phyloP scores from a whole-genome alignment of 441 rosid species.

The Erodium chrysanthum region DNA sequence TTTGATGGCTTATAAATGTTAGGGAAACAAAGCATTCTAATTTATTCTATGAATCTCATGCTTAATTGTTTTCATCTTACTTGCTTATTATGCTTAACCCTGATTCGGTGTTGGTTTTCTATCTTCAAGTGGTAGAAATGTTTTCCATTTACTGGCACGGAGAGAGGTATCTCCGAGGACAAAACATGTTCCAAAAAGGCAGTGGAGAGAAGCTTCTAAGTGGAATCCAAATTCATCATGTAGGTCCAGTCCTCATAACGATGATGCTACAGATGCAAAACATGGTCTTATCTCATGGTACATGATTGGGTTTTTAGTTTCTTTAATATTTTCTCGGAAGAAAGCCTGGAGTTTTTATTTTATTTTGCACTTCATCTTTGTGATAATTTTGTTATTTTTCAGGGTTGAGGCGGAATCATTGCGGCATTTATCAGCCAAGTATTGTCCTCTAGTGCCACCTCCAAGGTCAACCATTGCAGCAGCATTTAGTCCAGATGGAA shows the following conservation, averaged over 20 bases:
- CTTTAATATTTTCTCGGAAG: background rate
- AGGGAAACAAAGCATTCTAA: background rate
- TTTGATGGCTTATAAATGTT: background rate
- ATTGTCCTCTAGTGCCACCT: constrained; percentile 60
- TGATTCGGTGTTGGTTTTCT: background rate
- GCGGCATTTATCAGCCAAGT: constrained; percentile 61
- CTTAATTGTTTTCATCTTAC: background rate
- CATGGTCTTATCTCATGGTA: constrained; percentile 61
- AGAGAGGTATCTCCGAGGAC: constrained; percentile 55
- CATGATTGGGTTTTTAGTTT: background rate
- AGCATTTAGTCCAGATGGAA: constrained; percentile 83
- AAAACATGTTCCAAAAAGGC: constrained; percentile 38
- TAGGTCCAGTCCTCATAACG: constrained; percentile 21
- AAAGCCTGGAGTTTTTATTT: background rate
- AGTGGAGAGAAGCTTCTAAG: constrained; percentile 39
- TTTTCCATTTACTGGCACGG: constrained; percentile 38
- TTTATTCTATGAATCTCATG: background rate
- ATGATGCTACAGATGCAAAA: constrained; percentile 37
- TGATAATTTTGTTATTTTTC: background rate
- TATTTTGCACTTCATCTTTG: background rate
- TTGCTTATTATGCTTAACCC: background rate
- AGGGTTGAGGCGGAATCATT: constrained; percentile 88
- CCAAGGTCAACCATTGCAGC: constrained; percentile 93
- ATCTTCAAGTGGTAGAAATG: constrained; percentile 36
- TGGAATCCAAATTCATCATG: constrained; percentile 24